Percentiles rank a stretch among this genome's conserved stretches.
phyloP scores from a whole-genome alignment of 2,329 filamentous ascomycete species.

The Myriangium duriaei region DNA sequence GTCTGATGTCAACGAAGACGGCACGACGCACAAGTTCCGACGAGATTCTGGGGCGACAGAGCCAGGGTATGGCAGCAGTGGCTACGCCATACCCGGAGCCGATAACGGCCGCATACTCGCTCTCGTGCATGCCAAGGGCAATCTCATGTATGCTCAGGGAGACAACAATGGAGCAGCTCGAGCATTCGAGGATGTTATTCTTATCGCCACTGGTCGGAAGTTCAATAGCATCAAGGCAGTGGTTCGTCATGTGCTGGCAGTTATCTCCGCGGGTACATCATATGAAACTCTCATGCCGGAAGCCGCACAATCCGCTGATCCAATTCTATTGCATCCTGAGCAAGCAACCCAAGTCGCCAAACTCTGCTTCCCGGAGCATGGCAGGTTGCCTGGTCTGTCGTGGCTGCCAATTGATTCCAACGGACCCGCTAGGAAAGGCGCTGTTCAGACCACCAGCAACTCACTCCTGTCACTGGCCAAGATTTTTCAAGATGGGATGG shows the following conservation, averaged over 20 bases:
- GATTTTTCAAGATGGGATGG: conserved; percentile 94
- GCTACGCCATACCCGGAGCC: conserved; percentile 68
- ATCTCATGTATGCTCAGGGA: conserved; percentile 86
- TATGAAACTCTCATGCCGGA: conserved; percentile 13
- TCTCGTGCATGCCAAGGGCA: conserved; percentile 95
- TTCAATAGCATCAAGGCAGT: conserved; percentile 62
- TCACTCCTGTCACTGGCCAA: conserved; percentile 89
- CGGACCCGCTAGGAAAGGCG: conserved; percentile 60
- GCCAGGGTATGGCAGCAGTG: conserved; percentile 60
- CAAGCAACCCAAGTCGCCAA: conserved; percentile 71
- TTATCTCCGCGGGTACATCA: conserved; percentile 38
- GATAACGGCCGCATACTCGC: conserved; percentile 90
- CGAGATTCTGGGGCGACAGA: conserved; percentile 27
- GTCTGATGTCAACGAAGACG: conserved; percentile 35
- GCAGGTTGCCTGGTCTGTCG: conserved; percentile 67
- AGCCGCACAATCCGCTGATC: conserved; percentile 36
- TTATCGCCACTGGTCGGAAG: conserved; percentile 68
- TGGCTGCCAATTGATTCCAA: conserved; percentile 47
- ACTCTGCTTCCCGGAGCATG: conserved; percentile 64
- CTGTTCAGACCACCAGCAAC: conserved; percentile 88
- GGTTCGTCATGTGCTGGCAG: conserved; percentile 63
- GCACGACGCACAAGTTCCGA: conserved; percentile 15
- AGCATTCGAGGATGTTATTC: conserved; percentile 87
- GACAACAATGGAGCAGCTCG: conserved; percentile 68
- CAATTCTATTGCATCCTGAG: conserved; percentile 70